Evolutionary conservation across 352 stramenopile genomes (phyloP), one percentile per base, ranked within the genome.

Genomic region (Phytophthora agathidicida): DNA sequence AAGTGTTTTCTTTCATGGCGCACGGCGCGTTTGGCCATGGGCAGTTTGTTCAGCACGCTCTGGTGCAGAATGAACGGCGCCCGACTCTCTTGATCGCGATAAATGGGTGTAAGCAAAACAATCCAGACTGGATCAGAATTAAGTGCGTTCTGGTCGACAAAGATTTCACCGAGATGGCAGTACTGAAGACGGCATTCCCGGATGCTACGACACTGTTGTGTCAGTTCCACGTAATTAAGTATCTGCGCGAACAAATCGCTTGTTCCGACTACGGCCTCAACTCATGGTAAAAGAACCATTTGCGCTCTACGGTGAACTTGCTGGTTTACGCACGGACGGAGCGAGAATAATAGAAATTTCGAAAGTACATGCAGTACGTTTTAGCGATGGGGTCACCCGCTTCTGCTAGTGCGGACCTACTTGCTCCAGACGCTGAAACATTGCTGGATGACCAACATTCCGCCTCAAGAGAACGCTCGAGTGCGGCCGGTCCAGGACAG

Each of bases 181-280:
- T 51, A 13, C 27, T 70, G 5, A 52, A 60, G 22, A 7, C n/a
- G 11, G 16, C 11, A 1, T 58, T 73, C 16, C 63, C 63, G 2
- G 17, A 32, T 7, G 59, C 35, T 6, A 38, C 31, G 0, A 27
- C 74, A 3, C 35, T 74, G 1, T 11, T 78, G 1, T 74, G 64
- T 38, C 60, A 78, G n/a, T 78, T 68, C n/a, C 65, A 72, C 26
- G 59, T 71, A 0, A 35, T 72, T 1, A 70, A 68, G 32, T 66
- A 59, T 11, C 41, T 69, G 7, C 31, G 41, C 7, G 48, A 64
- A 13, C 42, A 61, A n/a, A 48, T 75, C 5, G 32, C 42, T 1
- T 47, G 47, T 2, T 22, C 51, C 9, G 22, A 49, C 3, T 69
- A 73, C 27, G 11, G 28, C 4, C 53, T 70, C 3, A 37, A 3